Evolutionary conservation across 768 basidiomycete species (phyloP).

Genomic region (Hygrophorus russula): DNA sequence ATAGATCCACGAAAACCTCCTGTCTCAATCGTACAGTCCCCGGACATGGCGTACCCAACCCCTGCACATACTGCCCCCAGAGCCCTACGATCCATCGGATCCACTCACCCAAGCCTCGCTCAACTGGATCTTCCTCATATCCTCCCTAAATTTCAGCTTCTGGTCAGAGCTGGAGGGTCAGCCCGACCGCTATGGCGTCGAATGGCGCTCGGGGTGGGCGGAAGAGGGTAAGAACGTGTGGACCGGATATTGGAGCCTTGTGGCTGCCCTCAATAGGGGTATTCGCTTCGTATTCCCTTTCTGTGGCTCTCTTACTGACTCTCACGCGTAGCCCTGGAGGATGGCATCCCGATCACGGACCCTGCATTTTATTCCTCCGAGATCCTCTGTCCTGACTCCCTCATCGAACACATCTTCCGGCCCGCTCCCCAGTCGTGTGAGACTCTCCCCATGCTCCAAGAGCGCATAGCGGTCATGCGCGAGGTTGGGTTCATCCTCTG

Average conservation of each 20-base stretch:
- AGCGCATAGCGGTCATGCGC: slow-evolving; percentile 70
- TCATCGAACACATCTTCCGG: slow-evolving; percentile 63
- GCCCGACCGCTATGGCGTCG: slow-evolving; percentile 59
- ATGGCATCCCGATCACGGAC: slow-evolving; percentile 68
- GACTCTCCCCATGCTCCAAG: slow-evolving; percentile 52
- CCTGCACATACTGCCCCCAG: slow-evolving; percentile 63
- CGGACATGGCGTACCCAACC: slow-evolving; percentile 72
- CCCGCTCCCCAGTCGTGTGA: slow-evolving; percentile 47
- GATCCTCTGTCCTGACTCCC: slow-evolving; percentile 53
- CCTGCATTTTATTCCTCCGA: slow-evolving; percentile 72
- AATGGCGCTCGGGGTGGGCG: slow-evolving; percentile 65
- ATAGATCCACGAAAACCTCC: slow-evolving; percentile 55
- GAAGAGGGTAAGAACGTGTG: slow-evolving; percentile 38
- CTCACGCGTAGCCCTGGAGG: slow-evolving; percentile 47
- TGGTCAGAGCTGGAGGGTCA: slow-evolving; percentile 66
- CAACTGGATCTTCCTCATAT: slow-evolving; percentile 86
- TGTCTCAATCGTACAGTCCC: slow-evolving; percentile 59
- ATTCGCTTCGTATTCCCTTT: slow-evolving; percentile 8
- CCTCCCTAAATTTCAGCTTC: slow-evolving; percentile 79
- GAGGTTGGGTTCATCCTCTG: slow-evolving; percentile 66
- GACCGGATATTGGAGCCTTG: slow-evolving; percentile 83
- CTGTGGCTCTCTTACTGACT: slow-evolving; percentile 2
- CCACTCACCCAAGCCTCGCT: slow-evolving; percentile 47
- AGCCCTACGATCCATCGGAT: slow-evolving; percentile 43
- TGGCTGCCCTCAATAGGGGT: slow-evolving; percentile 81